Base-by-base conservation (phyloP, 352 stramenopile genomes). In the Phytophthora hibernalis region DNA sequence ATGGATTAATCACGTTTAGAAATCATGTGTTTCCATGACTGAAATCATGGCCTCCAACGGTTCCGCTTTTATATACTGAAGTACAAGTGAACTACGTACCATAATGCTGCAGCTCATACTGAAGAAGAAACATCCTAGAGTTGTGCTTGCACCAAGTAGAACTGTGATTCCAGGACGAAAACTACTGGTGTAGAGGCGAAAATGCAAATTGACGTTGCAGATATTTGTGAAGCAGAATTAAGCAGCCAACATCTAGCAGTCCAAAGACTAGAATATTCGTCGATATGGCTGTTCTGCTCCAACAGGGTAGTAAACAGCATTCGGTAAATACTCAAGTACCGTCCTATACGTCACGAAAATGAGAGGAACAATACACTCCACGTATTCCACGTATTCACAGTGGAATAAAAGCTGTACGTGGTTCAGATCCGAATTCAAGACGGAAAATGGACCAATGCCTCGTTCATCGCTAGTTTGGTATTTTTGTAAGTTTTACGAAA, bases 331-430 rank as follows among this genome's bases (percentile, higher is more conserved):
- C 28, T 60, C 65, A 16, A 86, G 55, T 33, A 75, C 38, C 10
- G 66, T 16, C 21, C 67, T 63, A 50, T 79, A 77, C 6, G 60
- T 12, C 5, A 56, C 33, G 50, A 74, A 81, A 5, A 74, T 43
- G 15, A 70, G 54, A n/a, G 74, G 70, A 20, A 76, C 59, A 18
- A 78, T 50, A 26, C 61, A 76, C 48, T 76, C 69, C 33, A 81
- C 50, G 51, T 80, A 77, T 52, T 80, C 72, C 51, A 62, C 56
- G 44, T 68, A 70, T 44, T 78, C 73, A 37, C 63, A 71, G n/a
- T 54, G 59, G 44, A 74, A 81, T 1, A 81, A 50, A 43, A 78
- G 42, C 56, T 75, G 61, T 16, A 75, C 22, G 22, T 44, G 30
- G 1, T 44, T 22, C 15, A 59, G 12, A 20, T 18, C 45, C 9